A percentile compares a stretch with the other conserved stretches of the same genome.
Evolutionary conservation across 78 protist genomes (phyloP).

Genomic region (Chrysochromulina tobinii): DNA sequence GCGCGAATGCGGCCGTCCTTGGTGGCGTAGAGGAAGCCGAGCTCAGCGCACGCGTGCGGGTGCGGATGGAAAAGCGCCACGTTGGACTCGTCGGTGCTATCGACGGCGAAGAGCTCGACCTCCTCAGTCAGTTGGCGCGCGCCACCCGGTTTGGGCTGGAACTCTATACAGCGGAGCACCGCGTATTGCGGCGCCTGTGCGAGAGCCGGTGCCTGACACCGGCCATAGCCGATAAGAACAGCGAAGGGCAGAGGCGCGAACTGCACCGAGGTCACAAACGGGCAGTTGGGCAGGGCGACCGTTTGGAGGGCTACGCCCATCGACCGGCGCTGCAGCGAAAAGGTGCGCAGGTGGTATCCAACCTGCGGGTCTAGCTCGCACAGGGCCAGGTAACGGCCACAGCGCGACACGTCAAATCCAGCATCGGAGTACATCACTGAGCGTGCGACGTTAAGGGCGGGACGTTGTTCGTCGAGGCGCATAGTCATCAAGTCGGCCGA

Average conservation of each 20-base stretch:
- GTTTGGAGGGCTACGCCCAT: too few species aligned
- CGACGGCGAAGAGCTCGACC: not conserved
- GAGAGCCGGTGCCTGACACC: not conserved
- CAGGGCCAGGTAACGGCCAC: not conserved
- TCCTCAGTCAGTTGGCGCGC: not conserved
- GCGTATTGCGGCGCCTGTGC: not conserved
- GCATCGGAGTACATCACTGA: not conserved
- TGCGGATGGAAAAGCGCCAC: not conserved
- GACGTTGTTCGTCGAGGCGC: not conserved
- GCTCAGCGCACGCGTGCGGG: not conserved
- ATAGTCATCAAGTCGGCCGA: too few species aligned
- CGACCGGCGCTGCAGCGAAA: too few species aligned
- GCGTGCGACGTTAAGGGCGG: not conserved
- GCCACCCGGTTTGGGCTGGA: not conserved
- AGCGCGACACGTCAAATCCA: not conserved
- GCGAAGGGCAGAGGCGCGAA: not conserved
- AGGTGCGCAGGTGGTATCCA: too few species aligned
- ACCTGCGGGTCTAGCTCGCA: too few species aligned
- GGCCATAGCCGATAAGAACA: not conserved
- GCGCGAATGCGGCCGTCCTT: slow-evolving; percentile 13
- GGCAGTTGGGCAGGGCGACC: too few species aligned
- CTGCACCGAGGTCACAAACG: not conserved
- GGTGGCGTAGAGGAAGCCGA: not conserved
- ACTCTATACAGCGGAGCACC: not conserved
- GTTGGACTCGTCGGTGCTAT: not conserved